Evolutionary conservation across 192 early-diverging fungal species (phyloP).

Genomic region (Entomortierella beljakovae): DNA sequence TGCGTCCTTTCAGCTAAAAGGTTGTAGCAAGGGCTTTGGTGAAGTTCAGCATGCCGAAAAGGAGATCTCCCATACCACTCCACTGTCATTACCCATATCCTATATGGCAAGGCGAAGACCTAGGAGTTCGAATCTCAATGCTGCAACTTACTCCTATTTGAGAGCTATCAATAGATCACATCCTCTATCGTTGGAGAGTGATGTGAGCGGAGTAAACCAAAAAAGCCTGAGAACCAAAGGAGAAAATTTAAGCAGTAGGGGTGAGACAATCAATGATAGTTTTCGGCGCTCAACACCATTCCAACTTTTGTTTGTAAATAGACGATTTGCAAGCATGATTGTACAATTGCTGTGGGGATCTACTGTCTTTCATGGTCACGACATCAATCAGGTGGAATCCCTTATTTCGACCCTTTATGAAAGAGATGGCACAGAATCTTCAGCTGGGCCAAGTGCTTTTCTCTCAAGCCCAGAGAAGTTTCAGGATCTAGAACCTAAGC

Average conservation of each 20-base stretch:
- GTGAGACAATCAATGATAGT: neutral
- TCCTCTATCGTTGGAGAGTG: neutral
- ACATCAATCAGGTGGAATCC: slow-evolving; percentile 13
- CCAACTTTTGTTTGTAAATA: slow-evolving; percentile 40
- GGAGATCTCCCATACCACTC: neutral
- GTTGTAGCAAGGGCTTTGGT: neutral
- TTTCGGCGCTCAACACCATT: slow-evolving; percentile 9
- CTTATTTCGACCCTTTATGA: slow-evolving; percentile 17
- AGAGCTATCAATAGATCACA: neutral
- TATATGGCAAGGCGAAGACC: slow-evolving; percentile 5
- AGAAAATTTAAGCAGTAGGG: too few relatives aligned
- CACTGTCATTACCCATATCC: neutral
- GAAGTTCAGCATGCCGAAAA: slow-evolving; percentile 1
- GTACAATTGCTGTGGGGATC: slow-evolving; percentile 29
- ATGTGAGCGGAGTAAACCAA: neutral
- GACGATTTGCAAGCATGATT: slow-evolving; percentile 14
- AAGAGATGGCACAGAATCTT: neutral
- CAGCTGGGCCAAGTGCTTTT: neutral
- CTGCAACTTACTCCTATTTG: slow-evolving; percentile 8
- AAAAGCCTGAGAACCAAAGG: neutral
- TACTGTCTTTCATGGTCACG: slow-evolving; percentile 48
- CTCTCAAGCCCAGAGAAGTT: neutral
- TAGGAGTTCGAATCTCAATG: slow-evolving; percentile 7
- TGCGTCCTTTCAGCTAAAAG: neutral
- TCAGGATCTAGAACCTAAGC: neutral